These are phyloP conservation scores for Xylariaceae sp. DNA, from an alignment of 2,329 filamentous ascomycete species.

Conservation along the genomic window DNA sequence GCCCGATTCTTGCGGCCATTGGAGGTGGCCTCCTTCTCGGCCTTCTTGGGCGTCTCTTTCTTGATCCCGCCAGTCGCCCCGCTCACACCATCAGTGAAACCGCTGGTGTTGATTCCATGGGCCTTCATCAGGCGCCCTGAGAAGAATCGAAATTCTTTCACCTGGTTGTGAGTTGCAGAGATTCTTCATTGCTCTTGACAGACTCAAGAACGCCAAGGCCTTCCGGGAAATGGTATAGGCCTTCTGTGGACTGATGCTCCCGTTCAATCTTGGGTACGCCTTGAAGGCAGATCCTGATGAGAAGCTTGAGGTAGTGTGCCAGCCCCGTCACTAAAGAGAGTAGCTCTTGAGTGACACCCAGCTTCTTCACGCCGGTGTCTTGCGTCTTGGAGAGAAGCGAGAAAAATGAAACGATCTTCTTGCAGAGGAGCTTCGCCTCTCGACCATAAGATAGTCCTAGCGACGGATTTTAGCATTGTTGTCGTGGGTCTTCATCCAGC, in stretches of 20 bases:
- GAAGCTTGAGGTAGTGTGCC: slow-evolving; percentile 92
- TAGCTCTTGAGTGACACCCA: slow-evolving; percentile 96
- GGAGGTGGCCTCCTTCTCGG: slow-evolving; percentile 10
- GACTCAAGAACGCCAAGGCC: slow-evolving; percentile 78
- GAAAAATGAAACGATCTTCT: slow-evolving; percentile 98
- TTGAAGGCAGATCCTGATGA: slow-evolving; percentile 94
- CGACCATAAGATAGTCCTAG: slow-evolving; percentile 83
- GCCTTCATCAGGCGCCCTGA: slow-evolving; percentile 58
- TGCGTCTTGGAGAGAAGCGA: slow-evolving; percentile 90
- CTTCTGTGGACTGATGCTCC: slow-evolving; percentile 66
- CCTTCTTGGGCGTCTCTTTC: slow-evolving; percentile 15
- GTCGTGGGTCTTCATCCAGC: too few relatives aligned
- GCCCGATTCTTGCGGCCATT: too few relatives aligned
- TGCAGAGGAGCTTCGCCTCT: slow-evolving; percentile 98
- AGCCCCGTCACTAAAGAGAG: slow-evolving; percentile 93
- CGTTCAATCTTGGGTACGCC: slow-evolving; percentile 86
- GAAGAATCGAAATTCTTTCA: too few relatives aligned
- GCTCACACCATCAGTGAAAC: too few relatives aligned
- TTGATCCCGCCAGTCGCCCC: slow-evolving; percentile 18
- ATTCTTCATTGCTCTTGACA: slow-evolving; percentile 62
- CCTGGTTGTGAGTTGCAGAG: slow-evolving; percentile 58
- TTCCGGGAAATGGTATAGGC: slow-evolving; percentile 74
- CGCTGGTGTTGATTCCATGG: slow-evolving; percentile 41
- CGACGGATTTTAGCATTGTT: not conserved
- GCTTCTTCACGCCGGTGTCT: slow-evolving; percentile 78